A percentile compares a stretch with the other conserved stretches of the same genome.
Evolutionary conservation across 2,329 filamentous ascomycete genomes (phyloP).

Genomic region (Aaosphaeria pasadenensis): DNA sequence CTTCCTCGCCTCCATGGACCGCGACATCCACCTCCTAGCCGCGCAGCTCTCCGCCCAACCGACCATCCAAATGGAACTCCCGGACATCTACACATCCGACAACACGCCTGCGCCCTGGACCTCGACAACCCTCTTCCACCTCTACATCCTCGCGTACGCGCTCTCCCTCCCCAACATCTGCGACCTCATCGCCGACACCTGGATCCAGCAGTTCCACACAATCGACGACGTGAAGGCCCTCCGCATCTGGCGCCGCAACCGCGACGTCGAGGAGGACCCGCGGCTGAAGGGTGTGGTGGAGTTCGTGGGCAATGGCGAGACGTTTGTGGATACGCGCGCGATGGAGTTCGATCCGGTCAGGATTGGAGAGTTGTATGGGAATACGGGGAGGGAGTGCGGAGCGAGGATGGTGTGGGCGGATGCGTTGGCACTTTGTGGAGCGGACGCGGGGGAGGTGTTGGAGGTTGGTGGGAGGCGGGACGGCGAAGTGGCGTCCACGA

Average conservation of each 20-base stretch:
- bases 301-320: constrained; percentile 12
- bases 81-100: neutral
- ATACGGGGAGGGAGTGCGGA: constrained; percentile 15
- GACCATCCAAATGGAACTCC: neutral
- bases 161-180: constrained; percentile 15
- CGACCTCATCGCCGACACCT: constrained; percentile 30
- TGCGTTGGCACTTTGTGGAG: constrained; percentile 23
- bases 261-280: constrained; percentile 2
- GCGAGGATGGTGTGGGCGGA: constrained; percentile 32
- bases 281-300: constrained; percentile 1
- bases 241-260: constrained; percentile 18
- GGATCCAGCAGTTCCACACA: constrained; percentile 30
- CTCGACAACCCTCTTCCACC: constrained; percentile 8
- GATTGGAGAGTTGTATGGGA: constrained; percentile 18
- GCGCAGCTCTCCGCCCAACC: no score
- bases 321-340: constrained; percentile 7
- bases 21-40: no score
- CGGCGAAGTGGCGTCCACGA: neutral
- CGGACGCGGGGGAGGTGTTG: neutral
- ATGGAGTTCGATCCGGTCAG: constrained; percentile 9
- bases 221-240: constrained; percentile 2
- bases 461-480: constrained; percentile 4
- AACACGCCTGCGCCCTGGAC: no score
- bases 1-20: no score
- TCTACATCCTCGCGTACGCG: constrained; percentile 24